Percentiles rank a stretch among this genome's conserved stretches.
These are phyloP conservation scores for Phytophthora fragariaefolia DNA, from an alignment of 352 stramenopile species.

Conservation along the genomic window DNA sequence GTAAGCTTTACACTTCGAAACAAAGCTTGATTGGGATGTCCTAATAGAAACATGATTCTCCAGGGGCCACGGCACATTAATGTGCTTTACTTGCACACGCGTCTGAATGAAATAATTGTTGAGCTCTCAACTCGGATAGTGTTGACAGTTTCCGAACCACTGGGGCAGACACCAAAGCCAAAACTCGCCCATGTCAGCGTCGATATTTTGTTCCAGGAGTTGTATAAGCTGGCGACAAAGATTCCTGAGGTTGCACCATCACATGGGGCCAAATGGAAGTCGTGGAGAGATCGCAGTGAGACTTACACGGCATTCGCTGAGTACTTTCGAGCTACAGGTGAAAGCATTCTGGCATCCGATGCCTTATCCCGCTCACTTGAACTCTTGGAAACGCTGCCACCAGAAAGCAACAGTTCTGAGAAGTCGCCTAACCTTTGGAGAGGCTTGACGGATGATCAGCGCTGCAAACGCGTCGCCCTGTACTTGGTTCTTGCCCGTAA, in stretches of 20 bases:
- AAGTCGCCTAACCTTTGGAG: constrained; percentile 18
- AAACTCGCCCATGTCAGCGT: constrained; percentile 35
- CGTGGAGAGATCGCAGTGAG: constrained; percentile 47
- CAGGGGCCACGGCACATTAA: constrained; percentile 45
- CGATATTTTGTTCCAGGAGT: constrained; percentile 58
- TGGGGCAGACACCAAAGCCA: constrained; percentile 8
- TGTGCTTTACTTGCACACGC: constrained; percentile 69
- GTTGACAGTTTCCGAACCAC: background rate
- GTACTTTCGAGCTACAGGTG: constrained; percentile 50
- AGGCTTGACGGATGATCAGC: constrained; percentile 28
- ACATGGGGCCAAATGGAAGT: constrained; percentile 35
- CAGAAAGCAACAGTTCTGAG: background rate
- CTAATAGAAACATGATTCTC: constrained; percentile 1
- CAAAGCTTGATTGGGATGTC: background rate
- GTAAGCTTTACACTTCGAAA: constrained; percentile 10
- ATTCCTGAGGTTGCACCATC: constrained; percentile 15
- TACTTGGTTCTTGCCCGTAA: constrained; percentile 67
- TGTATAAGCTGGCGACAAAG: constrained; percentile 31
- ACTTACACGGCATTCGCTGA: constrained; percentile 59
- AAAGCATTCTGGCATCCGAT: constrained; percentile 60
- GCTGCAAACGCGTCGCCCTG: constrained; percentile 41
- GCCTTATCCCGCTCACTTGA: constrained; percentile 60
- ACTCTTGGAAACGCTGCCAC: constrained; percentile 35
- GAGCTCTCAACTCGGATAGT: constrained; percentile 14
- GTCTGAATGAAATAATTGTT: constrained; percentile 62